Evolutionary conservation across 106 monocot species (phyloP).

Genomic region (Cymbidium sinense): DNA sequence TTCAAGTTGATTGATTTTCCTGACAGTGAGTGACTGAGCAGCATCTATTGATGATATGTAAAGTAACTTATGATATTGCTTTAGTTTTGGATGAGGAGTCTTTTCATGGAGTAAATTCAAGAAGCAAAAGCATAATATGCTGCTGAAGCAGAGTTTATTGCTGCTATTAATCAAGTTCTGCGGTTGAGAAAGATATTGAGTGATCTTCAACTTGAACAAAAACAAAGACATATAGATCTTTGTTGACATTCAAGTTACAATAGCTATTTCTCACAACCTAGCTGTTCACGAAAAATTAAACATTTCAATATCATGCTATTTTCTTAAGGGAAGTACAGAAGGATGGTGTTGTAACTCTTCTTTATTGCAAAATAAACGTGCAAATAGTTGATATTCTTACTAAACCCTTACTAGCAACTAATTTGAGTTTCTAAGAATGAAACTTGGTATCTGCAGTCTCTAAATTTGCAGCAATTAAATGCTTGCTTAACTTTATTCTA

Average conservation of each 20-base stretch:
- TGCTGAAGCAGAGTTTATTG: neutral
- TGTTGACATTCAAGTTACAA: neutral
- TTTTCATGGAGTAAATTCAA: conserved; percentile 10
- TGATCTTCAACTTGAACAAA: neutral
- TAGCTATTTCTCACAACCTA: neutral
- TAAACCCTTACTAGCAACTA: neutral
- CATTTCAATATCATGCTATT: neutral
- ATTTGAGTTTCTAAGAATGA: neutral
- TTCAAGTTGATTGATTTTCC: too few species aligned
- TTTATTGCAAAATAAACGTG: neutral
- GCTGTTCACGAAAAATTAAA: neutral
- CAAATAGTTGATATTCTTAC: neutral
- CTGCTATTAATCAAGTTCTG: too few species aligned
- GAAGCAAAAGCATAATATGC: neutral
- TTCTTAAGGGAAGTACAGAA: too few species aligned
- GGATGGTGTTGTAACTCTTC: neutral
- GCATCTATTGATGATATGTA: conserved; percentile 7
- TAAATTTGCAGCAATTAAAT: too few species aligned
- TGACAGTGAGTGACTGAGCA: neutral
- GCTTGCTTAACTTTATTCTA: too few species aligned
- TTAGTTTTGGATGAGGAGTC: neutral
- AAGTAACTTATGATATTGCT: neutral
- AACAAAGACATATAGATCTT: neutral
- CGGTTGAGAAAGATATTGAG: too few species aligned
- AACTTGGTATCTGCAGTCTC: neutral